Evolutionary conservation across 2,329 filamentous ascomycete species (phyloP).

Genomic region (Colletotrichum sp.): DNA sequence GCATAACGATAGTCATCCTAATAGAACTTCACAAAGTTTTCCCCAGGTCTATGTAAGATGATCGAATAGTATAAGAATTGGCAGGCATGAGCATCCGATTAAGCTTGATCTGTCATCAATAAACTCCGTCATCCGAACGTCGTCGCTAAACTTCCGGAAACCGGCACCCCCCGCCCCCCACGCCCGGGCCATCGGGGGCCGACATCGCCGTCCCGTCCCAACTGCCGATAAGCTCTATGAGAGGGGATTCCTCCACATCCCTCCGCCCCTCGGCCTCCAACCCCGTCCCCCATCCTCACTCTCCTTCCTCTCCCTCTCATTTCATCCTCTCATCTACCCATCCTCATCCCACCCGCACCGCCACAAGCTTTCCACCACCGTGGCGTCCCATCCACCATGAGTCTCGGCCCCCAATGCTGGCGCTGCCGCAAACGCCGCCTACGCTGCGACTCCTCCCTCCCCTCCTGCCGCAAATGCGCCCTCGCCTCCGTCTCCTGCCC

Average conservation of each 20-base stretch:
- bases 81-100: too few relatives aligned
- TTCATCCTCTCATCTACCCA: too few relatives aligned
- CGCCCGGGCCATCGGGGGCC: background rate
- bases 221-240: background rate
- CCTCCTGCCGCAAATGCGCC: background rate
- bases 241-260: too few relatives aligned
- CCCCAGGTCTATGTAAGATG: too few relatives aligned
- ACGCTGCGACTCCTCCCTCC: conserved; percentile 3
- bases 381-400: background rate
- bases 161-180: background rate
- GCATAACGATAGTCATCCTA: too few relatives aligned
- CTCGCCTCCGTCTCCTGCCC: background rate
- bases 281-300: too few relatives aligned
- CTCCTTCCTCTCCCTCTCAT: too few relatives aligned
- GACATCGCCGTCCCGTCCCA: background rate
- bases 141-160: background rate
- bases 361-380: too few relatives aligned
- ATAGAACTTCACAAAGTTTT: too few relatives aligned
- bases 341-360: background rate
- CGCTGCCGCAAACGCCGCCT: background rate
- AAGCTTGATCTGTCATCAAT: too few relatives aligned
- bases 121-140: background rate
- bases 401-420: conserved; percentile 5
- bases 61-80: too few relatives aligned
- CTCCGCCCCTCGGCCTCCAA: too few relatives aligned